A percentile compares a stretch with the other conserved stretches of the same genome.
Evolutionary conservation across 495 filamentous ascomycete species (phyloP).

Genomic region (Aspergillus funiculosus): DNA sequence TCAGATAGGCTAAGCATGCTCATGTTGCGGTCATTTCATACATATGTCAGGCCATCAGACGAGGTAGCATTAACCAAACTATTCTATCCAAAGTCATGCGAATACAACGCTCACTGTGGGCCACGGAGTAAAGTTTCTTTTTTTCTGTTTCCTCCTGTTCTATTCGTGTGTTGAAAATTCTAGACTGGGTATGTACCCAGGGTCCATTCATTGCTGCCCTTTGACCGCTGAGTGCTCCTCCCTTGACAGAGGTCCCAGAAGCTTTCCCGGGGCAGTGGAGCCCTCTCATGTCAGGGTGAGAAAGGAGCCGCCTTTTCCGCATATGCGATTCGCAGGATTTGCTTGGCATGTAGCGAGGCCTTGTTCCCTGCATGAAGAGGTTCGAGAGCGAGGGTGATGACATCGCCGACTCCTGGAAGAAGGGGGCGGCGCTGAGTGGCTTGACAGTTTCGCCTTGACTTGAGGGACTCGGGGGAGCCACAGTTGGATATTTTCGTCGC

Average conservation of each 20-base stretch:
- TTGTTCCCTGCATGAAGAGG: background rate
- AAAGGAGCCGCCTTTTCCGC: background rate
- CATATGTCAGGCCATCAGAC: background rate
- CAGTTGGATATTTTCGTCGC: no score
- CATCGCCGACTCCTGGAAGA: background rate
- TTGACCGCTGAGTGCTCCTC: background rate
- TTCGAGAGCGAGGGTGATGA: background rate
- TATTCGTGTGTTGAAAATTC: background rate
- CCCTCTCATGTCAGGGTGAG: no score
- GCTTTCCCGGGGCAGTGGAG: background rate
- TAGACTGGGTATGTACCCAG: background rate
- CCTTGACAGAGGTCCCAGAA: background rate
- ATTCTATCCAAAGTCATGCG: background rate
- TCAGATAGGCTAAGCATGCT: conserved; percentile 2
- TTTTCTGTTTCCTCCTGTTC: conserved; percentile 1
- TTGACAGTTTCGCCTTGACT: no score
- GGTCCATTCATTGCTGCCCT: background rate
- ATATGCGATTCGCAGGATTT: background rate
- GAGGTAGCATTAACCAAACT: conserved; percentile 17
- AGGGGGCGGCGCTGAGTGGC: no score
- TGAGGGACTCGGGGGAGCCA: no score
- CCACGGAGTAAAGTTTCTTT: background rate
- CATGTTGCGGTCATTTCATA: conserved; percentile 1
- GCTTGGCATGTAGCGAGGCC: background rate
- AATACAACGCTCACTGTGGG: conserved; percentile 13